Evolutionary conservation across 768 basidiomycete genomes (phyloP), one percentile per base, ranked within the genome.

Genomic region (Termitomyces sp.): DNA sequence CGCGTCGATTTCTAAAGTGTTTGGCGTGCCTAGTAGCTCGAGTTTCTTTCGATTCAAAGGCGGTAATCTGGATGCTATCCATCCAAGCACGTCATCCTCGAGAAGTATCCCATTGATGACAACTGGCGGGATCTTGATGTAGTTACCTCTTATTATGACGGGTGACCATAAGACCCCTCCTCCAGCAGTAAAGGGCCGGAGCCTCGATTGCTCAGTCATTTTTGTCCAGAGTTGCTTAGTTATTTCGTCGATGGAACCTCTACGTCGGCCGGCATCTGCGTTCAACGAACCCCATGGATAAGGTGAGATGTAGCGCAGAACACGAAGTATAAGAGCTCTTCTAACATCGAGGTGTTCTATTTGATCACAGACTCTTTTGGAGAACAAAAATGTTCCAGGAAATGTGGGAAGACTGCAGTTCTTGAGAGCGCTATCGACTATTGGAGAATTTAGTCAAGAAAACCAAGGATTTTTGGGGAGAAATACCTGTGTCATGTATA

Each of bases 281-380:
- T 77, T 81, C 18, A 81, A 67, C 51, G 85, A 84, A 5, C 92
- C 92, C 92, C 92, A 94, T 2, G 90, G 88, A 42, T 82, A 76
- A 49, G 84, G 87, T 0, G 92, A 93, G 45, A 86, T 75, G 66
- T 86, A 89, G 15, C 91, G 90, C 55, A 92, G 74, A 33, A 88
- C 76, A 36, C 85, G 81, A 46, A 81, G 71, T 62, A 86, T 69
- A 48, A 87, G 67, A 2, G 80, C 78, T 48, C 67, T 69, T 55
- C 74, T 77, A 18, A 83, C 68, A 18, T 72, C 63, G 0, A 71
- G 70, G 44, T 81, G 73, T 1, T 68, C 61, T 51, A 83, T 72
- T 0, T 68, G 57, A 39, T 68, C 53, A 0, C 86, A 67, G 2
- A 70, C 64, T 9, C 67, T 62, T 13, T 69, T 70, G 0, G 84